Conservation (phyloP, 2,329 filamentous ascomycete species). For the Aspergillus quadrilineatus region DNA sequence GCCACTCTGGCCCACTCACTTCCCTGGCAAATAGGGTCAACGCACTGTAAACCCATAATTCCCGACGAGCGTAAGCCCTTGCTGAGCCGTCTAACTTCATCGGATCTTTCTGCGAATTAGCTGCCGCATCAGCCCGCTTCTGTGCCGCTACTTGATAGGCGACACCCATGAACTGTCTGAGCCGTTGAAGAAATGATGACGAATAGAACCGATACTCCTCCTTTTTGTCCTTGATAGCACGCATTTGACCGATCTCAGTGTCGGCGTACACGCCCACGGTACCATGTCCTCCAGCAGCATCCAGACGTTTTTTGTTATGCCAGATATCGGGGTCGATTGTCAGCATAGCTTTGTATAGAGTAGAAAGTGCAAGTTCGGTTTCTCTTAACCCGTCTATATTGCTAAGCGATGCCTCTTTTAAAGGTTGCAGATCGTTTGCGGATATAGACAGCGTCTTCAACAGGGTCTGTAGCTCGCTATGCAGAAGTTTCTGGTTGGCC, state of each 20-base stretch:
- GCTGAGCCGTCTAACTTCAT: constrained; percentile 68
- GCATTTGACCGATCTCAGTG: constrained; percentile 78
- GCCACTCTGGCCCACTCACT: constrained; percentile 78
- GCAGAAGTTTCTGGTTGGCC: constrained; percentile 91
- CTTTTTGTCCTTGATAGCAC: constrained; percentile 90
- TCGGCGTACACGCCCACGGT: constrained; percentile 63
- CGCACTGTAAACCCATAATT: constrained; percentile 84
- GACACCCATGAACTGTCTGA: constrained; percentile 77
- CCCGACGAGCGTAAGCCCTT: constrained; percentile 68
- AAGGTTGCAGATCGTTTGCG: constrained; percentile 67
- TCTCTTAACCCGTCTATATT: constrained; percentile 68
- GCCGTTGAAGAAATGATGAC: constrained; percentile 70
- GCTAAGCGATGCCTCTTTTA: constrained; percentile 72
- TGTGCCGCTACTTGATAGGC: constrained; percentile 76
- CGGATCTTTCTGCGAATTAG: constrained; percentile 41
- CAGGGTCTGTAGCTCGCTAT: constrained; percentile 84
- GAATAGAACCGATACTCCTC: constrained; percentile 81
- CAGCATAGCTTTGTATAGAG: constrained; percentile 86
- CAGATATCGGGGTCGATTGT: constrained; percentile 86
- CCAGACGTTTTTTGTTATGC: constrained; percentile 51
- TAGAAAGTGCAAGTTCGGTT: constrained; percentile 74
- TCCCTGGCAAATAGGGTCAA: constrained; percentile 86
- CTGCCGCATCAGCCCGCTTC: constrained; percentile 64
- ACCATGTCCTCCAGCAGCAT: constrained; percentile 39
- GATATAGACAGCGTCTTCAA: constrained; percentile 90